Evolutionary conservation across 2,329 filamentous ascomycete genomes (phyloP).

Genomic region (Aspergillus ruber): DNA sequence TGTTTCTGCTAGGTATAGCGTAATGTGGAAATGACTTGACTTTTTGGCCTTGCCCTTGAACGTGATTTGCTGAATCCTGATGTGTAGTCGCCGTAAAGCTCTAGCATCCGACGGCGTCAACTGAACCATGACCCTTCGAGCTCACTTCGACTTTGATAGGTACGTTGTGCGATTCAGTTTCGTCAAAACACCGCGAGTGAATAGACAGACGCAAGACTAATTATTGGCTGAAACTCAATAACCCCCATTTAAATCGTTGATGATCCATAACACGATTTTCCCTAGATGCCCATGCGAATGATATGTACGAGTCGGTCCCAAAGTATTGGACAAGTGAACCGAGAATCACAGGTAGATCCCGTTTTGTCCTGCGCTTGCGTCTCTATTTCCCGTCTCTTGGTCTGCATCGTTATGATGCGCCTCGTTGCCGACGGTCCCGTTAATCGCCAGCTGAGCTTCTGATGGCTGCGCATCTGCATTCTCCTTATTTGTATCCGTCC

Average conservation of each 20-base stretch:
- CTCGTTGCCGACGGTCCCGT: constrained; percentile 2
- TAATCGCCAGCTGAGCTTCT: constrained; percentile 7
- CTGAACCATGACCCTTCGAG: too few relatives aligned
- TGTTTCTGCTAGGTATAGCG: constrained; percentile 4
- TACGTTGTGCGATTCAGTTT: too few relatives aligned
- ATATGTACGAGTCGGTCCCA: background rate
- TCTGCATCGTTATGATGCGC: background rate
- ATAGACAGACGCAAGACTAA: too few relatives aligned
- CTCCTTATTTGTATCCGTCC: constrained; percentile 9
- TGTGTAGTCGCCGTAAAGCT: too few relatives aligned
- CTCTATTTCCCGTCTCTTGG: background rate
- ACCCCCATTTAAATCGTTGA: too few relatives aligned
- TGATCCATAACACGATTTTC: too few relatives aligned
- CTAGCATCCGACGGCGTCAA: too few relatives aligned
- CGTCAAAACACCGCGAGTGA: too few relatives aligned
- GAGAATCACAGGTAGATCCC: constrained; percentile 26
- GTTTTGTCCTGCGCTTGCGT: constrained; percentile 11
- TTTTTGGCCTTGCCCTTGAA: background rate
- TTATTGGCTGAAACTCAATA: too few relatives aligned
- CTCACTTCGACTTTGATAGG: too few relatives aligned
- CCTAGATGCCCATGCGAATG: too few relatives aligned
- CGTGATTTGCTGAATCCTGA: too few relatives aligned
- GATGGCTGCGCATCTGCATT: constrained; percentile 1
- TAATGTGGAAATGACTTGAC: constrained; percentile 7
- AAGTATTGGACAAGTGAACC: background rate